These are phyloP conservation scores for Aureoboletus auriporus DNA, from an alignment of 768 basidiomycete genomes.

Conservation along the genomic window DNA sequence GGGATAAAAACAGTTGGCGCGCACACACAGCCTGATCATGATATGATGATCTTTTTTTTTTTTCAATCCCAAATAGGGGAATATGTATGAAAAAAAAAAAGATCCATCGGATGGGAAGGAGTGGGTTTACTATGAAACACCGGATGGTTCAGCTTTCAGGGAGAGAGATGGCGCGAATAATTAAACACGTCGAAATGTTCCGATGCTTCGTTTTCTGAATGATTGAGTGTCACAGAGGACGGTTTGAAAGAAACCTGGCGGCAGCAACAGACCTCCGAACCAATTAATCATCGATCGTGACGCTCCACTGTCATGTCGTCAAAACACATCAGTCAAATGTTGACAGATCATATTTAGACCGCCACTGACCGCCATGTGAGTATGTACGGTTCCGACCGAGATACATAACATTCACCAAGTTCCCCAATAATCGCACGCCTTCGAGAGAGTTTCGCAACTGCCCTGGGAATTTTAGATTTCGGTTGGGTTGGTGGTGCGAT, in stretches of 20 bases:
- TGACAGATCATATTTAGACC: conserved; percentile 7
- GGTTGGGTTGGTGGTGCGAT: conserved; percentile 2
- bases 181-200: conserved; percentile 3
- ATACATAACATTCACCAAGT: not conserved
- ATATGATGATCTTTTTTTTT: too few relatives aligned
- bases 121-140: not conserved
- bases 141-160: conserved; percentile 3
- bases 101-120: conserved; percentile 2
- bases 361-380: not conserved
- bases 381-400: not conserved
- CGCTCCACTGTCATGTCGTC: conserved; percentile 8
- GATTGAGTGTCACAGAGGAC: not conserved
- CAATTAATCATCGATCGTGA: not conserved
- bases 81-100: not conserved
- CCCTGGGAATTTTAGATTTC: not conserved
- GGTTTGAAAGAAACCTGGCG: too few relatives aligned
- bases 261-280: too few relatives aligned
- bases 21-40: not conserved
- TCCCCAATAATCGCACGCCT: not conserved
- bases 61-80: not conserved
- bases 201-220: not conserved
- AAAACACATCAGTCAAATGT: not conserved
- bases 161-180: not conserved
- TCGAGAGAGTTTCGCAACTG: not conserved
- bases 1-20: not conserved